Evolutionary conservation across 1,284 basidiomycete species (phyloP), one percentile per base, ranked within the genome.

Genomic region (Limonomyces culmigenus): DNA sequence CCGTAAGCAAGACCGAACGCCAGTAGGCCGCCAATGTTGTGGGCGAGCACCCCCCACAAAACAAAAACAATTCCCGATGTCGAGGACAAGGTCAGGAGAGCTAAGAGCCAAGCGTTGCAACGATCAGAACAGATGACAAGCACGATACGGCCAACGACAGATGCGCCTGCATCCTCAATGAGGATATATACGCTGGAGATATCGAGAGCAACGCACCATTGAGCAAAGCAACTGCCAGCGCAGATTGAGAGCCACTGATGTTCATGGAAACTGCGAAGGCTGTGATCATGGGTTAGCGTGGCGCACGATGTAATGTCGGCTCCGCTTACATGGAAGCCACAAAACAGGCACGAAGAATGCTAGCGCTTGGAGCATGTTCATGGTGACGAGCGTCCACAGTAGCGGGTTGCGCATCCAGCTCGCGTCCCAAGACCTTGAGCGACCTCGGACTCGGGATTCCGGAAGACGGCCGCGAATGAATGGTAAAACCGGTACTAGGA

Each of bases 21-120:
- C 1, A 60, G 37, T 1, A 60, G 41, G 0, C 56, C 58, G 1
- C 48, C 49, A 12, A 60, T 47, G 2, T 48, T 47, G 23, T 49
- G 47, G 2, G 58, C 53, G 1, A 56, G 36, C 0, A 61, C 42
- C 4, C 60, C 60, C 60, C 59, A 63, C 1, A 62, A 43, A 12
- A 62, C 35, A 40, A 62, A 57, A 0, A 54, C 58, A 10, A 49
- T 43, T 5, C 56, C 29, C 1, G 54, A 55, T 3, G 53, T 50
- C 1, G 42, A 41, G 1, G 48, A 12, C 18, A 59, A 48, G 1
- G 47, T 53, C 3, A 35, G 31, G 5, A 56, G 33, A 0, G 54
- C 58, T 17, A 62, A 43, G 1, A 49, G 31, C 50, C 56, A 60
- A 2, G 59, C 52, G 35, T 54, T 52, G 29, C 55, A 32, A 29